Percentiles rank a stretch among this genome's conserved stretches.
These are phyloP conservation scores for Aspergillus brunneoviolaceus DNA, from an alignment of 2,329 filamentous ascomycete species.

Conservation along the genomic window DNA sequence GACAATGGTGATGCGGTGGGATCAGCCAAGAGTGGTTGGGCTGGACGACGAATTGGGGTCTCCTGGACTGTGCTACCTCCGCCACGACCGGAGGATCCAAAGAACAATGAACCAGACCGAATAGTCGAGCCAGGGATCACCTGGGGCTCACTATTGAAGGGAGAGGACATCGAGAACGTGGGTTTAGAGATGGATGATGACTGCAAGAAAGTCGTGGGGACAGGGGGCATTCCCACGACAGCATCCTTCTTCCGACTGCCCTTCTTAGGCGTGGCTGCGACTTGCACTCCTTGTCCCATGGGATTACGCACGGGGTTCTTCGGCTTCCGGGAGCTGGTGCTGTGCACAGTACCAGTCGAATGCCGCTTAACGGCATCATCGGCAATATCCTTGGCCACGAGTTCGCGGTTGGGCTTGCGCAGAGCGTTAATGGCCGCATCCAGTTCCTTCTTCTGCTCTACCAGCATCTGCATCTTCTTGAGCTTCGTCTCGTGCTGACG, in stretches of 20 bases:
- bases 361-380: slow-evolving; percentile 42
- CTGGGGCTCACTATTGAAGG: slow-evolving; percentile 29
- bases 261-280: slow-evolving; percentile 48
- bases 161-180: slow-evolving; percentile 18
- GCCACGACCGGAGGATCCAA: slow-evolving; percentile 19
- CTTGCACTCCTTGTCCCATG: slow-evolving; percentile 46
- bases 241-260: slow-evolving; percentile 37
- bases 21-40: slow-evolving; percentile 21
- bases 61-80: slow-evolving; percentile 34
- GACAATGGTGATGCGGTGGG: slow-evolving; percentile 12
- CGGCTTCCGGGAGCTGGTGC: slow-evolving; percentile 37
- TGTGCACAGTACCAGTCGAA: slow-evolving; percentile 26
- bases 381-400: slow-evolving; percentile 47
- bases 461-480: slow-evolving; percentile 46
- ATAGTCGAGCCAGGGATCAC: slow-evolving; percentile 34
- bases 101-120: slow-evolving; percentile 27
- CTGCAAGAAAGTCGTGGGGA: slow-evolving; percentile 27
- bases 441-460: slow-evolving; percentile 50
- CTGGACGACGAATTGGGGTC: slow-evolving; percentile 40
- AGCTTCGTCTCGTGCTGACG: slow-evolving; percentile 48
- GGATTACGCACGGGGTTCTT: slow-evolving; percentile 45
- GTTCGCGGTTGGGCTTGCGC: slow-evolving; percentile 48
- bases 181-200: slow-evolving; percentile 31
- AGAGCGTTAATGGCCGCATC: slow-evolving; percentile 49
- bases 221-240: slow-evolving; percentile 25